phyloP scores from a whole-genome alignment of 2,329 filamentous ascomycete genomes.

The Fusarium cyanostomum region DNA sequence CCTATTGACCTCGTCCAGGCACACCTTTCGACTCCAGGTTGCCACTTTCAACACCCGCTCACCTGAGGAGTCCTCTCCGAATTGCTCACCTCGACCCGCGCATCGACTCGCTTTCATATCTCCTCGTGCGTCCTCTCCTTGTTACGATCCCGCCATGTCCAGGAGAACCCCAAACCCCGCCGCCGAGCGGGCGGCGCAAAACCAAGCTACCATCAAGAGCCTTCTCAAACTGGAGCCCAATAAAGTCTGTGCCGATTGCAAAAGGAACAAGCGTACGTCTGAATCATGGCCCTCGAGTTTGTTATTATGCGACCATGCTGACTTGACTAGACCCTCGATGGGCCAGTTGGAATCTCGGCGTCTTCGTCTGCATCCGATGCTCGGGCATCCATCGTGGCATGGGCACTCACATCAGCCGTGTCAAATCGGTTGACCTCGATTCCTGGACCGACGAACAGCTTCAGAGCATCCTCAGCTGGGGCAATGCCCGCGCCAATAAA shows the following conservation, averaged over 20 bases:
- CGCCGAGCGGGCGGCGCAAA: conserved; percentile 89
- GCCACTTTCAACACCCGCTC: conserved; percentile 35
- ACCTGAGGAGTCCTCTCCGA: conserved; percentile 8
- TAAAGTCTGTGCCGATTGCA: conserved; percentile 98
- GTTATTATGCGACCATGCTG: conserved; percentile 1
- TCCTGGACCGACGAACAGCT: conserved; percentile 99
- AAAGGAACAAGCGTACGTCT: conserved; percentile 91
- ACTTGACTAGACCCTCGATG: conserved; percentile 83
- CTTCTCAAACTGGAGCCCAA: conserved; percentile 94
- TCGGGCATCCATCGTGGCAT: conserved; percentile 98
- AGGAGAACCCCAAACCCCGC: conserved; percentile 79
- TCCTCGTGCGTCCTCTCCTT: background rate
- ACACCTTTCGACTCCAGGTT: conserved; percentile 36
- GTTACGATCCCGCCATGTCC: conserved; percentile 67
- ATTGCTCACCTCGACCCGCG: background rate
- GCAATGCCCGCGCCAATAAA: conserved; percentile 95
- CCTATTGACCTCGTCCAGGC: conserved; percentile 37
- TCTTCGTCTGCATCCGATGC: conserved; percentile 98
- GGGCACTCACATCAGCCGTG: conserved; percentile 97
- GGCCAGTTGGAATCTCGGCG: conserved; percentile 98
- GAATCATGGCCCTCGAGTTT: no score
- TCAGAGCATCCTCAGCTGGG: conserved; percentile 93
- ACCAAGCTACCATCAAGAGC: conserved; percentile 92
- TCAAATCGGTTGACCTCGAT: conserved; percentile 98
- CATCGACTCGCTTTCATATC: background rate